Percentiles rank a stretch among this genome's conserved stretches.
Conservation (phyloP, 139 green algal species). For the Chlamydomonas schloesseri region DNA sequence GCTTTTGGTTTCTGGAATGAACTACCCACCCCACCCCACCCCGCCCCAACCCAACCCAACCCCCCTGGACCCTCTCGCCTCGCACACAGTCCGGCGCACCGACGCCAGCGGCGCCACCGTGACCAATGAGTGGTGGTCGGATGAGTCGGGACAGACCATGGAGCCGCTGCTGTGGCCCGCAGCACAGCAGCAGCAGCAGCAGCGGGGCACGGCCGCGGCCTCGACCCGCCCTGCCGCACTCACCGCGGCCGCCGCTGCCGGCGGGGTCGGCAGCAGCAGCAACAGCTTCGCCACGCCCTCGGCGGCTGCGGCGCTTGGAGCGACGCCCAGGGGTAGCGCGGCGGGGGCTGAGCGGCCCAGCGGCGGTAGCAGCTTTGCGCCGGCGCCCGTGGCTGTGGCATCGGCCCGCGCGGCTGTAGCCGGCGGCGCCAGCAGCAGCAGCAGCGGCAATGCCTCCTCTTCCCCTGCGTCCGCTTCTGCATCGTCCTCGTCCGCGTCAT, state of each 20-base stretch:
- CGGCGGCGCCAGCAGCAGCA: neutral
- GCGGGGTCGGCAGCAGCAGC: neutral
- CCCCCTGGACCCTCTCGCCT: no score
- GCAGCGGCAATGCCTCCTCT: neutral
- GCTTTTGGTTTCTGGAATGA: no score
- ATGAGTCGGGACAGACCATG: neutral
- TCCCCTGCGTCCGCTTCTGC: no score
- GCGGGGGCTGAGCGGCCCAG: no score
- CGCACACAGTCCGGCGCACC: constrained; percentile 1
- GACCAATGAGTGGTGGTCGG: constrained; percentile 19
- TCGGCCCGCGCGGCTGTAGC: neutral
- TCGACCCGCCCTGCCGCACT: neutral
- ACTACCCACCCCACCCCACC: no score
- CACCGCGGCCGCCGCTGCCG: neutral
- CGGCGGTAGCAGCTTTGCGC: no score
- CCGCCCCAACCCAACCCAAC: no score
- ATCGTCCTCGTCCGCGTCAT: neutral
- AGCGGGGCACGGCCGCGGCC: neutral
- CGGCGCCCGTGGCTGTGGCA: no score
- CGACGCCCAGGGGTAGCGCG: no score
- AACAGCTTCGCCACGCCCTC: no score
- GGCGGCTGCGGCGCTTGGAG: no score
- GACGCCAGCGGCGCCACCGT: neutral
- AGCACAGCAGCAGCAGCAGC: no score
- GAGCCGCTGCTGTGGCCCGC: constrained; percentile 29